Conservation (phyloP, 495 filamentous ascomycete species). For the Penicillium daleae region DNA sequence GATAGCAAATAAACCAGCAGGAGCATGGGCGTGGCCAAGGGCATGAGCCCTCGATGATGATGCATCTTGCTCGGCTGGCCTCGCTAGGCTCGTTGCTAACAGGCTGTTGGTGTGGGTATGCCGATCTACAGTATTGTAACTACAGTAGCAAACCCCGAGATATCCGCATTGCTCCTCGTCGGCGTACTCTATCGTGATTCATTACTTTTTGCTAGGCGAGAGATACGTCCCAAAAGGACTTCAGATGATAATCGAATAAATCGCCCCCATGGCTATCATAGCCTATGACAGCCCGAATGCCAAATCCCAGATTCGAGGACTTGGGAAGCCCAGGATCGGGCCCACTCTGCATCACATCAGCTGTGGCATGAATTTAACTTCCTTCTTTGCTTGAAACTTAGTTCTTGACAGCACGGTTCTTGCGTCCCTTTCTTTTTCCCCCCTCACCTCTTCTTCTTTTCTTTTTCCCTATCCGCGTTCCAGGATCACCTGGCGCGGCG, state of each 20-base stretch:
- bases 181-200: neutral
- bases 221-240: neutral
- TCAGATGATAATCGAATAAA: neutral
- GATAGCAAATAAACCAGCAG: neutral
- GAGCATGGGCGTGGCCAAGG: neutral
- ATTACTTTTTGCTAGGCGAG: neutral
- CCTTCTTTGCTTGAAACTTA: neutral
- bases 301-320: neutral
- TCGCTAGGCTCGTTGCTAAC: too few relatives aligned
- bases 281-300: neutral
- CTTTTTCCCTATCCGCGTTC: neutral
- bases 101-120: neutral
- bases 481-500: constrained; percentile 17
- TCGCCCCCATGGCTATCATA: too few relatives aligned
- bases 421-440: constrained; percentile 2
- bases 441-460: neutral
- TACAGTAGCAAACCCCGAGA: neutral
- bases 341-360: neutral
- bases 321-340: neutral
- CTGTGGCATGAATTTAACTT: neutral
- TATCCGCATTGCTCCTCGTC: neutral
- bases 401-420: neutral
- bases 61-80: neutral
- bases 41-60: neutral
- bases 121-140: neutral